These are phyloP conservation scores for Iris macrosiphon DNA, from an alignment of 106 monocot species.

Conservation along the genomic window DNA sequence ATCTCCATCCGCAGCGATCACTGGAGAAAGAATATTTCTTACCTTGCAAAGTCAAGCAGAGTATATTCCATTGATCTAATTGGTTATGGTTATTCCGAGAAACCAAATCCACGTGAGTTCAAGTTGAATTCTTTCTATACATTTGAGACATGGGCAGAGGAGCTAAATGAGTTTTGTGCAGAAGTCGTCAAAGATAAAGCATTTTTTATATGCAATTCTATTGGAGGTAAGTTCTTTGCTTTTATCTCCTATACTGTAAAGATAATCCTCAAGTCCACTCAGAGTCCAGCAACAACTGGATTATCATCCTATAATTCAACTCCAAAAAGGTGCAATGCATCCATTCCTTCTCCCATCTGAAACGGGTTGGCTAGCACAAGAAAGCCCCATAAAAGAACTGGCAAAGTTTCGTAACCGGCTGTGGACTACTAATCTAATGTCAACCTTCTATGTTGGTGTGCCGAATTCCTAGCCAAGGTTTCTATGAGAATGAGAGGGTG, in stretches of 20 bases:
- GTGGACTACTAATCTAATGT: too few relatives aligned
- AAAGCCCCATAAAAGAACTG: too few relatives aligned
- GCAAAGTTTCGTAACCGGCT: too few relatives aligned
- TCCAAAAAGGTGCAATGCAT: too few relatives aligned
- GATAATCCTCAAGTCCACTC: too few relatives aligned
- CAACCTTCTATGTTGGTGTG: too few relatives aligned
- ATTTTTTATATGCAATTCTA: conserved; percentile 97
- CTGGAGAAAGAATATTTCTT: conserved; percentile 82
- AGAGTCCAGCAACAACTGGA: too few relatives aligned
- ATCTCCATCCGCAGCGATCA: conserved; percentile 60
- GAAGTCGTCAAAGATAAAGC: conserved; percentile 75
- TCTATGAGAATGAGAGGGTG: too few relatives aligned
- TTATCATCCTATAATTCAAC: too few relatives aligned
- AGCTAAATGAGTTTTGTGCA: conserved; percentile 76
- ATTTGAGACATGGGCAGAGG: conserved; percentile 93
- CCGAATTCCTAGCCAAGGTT: too few relatives aligned
- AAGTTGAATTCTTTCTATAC: conserved; percentile 53
- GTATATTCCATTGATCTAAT: conserved; percentile 93
- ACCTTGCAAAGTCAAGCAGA: conserved; percentile 53
- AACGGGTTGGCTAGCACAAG: too few relatives aligned
- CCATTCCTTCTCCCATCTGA: too few relatives aligned
- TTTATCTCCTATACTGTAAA: not conserved
- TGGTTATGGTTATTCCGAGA: conserved; percentile 96
- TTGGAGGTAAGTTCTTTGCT: conserved; percentile 84
- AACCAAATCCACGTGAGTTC: conserved; percentile 71